Evolutionary conservation across 2,329 filamentous ascomycete genomes (phyloP).

Genomic region (Penicillium sp.): DNA sequence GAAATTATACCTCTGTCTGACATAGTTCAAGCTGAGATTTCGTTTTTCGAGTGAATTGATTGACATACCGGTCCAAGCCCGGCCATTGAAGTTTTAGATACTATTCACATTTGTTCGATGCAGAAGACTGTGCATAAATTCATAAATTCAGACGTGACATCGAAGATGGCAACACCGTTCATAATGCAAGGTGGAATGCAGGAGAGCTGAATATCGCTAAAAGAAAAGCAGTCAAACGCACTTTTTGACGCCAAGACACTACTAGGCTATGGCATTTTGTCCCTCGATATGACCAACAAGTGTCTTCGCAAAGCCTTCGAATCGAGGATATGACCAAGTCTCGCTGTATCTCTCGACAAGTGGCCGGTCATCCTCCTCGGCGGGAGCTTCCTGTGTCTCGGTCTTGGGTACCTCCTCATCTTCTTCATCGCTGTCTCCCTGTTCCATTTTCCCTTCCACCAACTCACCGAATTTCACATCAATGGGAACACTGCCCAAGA

Average conservation of each 20-base stretch:
- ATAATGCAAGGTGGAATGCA: slow-evolving; percentile 17
- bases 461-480: slow-evolving; percentile 89
- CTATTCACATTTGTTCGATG: no score
- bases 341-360: slow-evolving; percentile 47
- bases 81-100: no score
- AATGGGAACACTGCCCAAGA: slow-evolving; percentile 84
- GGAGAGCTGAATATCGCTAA: slow-evolving; percentile 7
- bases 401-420: slow-evolving; percentile 20
- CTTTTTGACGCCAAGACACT: neutral
- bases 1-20: no score
- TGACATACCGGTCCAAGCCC: no score
- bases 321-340: slow-evolving; percentile 45
- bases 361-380: slow-evolving; percentile 31
- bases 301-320: slow-evolving; percentile 43
- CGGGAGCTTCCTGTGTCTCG: slow-evolving; percentile 6
- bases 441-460: slow-evolving; percentile 63
- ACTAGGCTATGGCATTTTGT: slow-evolving; percentile 6
- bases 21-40: no score
- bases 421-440: slow-evolving; percentile 27
- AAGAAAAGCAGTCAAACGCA: neutral
- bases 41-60: no score
- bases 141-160: neutral
- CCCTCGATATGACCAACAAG: slow-evolving; percentile 32
- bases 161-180: neutral
- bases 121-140: neutral